A percentile compares a stretch with the other conserved stretches of the same genome.
These are phyloP conservation scores for Mercurialis annua DNA, from an alignment of 345 rosid species.

Conservation along the genomic window DNA sequence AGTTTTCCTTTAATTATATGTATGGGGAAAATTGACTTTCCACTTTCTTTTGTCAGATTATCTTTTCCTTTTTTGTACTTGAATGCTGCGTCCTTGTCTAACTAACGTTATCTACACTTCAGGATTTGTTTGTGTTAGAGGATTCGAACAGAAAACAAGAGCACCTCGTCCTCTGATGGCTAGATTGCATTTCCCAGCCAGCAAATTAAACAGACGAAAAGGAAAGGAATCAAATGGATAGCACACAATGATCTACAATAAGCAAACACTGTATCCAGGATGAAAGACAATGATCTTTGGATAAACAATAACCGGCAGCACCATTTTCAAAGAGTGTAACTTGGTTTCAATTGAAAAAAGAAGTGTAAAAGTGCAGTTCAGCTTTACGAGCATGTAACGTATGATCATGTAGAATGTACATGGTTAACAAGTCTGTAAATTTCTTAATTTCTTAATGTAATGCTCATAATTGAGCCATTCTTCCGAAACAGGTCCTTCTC, in stretches of 20 bases:
- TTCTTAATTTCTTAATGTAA: conserved; percentile 1
- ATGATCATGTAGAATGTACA: conserved; percentile 3
- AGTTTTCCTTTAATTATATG: neutral
- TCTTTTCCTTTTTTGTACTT: neutral
- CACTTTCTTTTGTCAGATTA: neutral
- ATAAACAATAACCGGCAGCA: conserved; percentile 13
- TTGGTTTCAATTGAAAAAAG: neutral
- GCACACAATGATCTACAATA: neutral
- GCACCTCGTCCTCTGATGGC: conserved; percentile 86
- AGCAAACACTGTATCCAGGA: neutral
- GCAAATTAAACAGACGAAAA: conserved; percentile 42
- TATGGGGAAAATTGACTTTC: neutral
- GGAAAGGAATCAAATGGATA: neutral
- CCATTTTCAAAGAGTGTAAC: neutral
- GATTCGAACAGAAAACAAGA: conserved; percentile 67
- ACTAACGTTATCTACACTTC: neutral
- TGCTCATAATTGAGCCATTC: conserved; percentile 13
- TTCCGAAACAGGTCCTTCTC: neutral
- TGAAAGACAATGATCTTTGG: conserved; percentile 2
- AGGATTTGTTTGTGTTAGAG: conserved; percentile 92
- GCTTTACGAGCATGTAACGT: conserved; percentile 1
- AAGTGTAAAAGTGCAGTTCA: neutral
- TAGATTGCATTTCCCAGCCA: conserved; percentile 70
- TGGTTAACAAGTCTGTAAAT: conserved; percentile 1
- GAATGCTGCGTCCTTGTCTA: neutral